phyloP scores from a whole-genome alignment of 495 filamentous ascomycete species.

The Ramalina intermedia region DNA sequence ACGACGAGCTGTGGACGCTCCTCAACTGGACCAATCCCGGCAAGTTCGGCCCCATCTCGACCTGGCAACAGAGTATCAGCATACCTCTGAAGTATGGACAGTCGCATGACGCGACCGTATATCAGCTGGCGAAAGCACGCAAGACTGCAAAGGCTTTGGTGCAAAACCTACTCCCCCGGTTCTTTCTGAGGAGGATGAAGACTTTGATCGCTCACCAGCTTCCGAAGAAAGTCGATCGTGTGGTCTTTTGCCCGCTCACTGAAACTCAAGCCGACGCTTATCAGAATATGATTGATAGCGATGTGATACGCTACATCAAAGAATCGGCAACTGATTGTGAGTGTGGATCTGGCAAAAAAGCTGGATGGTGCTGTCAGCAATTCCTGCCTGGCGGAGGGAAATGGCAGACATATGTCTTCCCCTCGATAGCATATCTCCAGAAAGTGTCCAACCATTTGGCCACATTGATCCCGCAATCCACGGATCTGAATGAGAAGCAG shows the following conservation, averaged over 20 bases:
- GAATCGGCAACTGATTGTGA: slow-evolving; percentile 49
- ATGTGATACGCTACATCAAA: slow-evolving; percentile 56
- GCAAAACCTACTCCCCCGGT: slow-evolving; percentile 74
- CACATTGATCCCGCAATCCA: slow-evolving; percentile 61
- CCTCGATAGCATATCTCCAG: slow-evolving; percentile 64
- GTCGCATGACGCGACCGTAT: slow-evolving; percentile 77
- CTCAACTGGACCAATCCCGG: slow-evolving; percentile 97
- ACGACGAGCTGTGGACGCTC: slow-evolving; percentile 93
- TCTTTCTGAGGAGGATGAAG: slow-evolving; percentile 92
- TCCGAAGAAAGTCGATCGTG: slow-evolving; percentile 88
- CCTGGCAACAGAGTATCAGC: slow-evolving; percentile 67
- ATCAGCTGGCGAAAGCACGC: slow-evolving; percentile 67
- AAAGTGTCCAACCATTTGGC: slow-evolving; percentile 89
- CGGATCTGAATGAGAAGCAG: slow-evolving; percentile 62
- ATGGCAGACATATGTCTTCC: slow-evolving; percentile 77
- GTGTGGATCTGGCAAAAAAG: slow-evolving; percentile 54
- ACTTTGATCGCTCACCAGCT: slow-evolving; percentile 82
- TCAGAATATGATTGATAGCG: slow-evolving; percentile 60
- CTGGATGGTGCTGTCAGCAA: slow-evolving; percentile 70
- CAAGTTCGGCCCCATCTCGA: slow-evolving; percentile 57
- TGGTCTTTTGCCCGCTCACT: slow-evolving; percentile 90
- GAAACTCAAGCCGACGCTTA: slow-evolving; percentile 74
- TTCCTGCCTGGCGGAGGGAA: slow-evolving; percentile 39
- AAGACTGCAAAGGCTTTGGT: slow-evolving; percentile 76
- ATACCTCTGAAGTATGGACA: slow-evolving; percentile 75